A percentile compares a stretch with the other conserved stretches of the same genome.
These are phyloP conservation scores for Paecilomyces sp. DNA, from an alignment of 2,329 filamentous ascomycete species.

Conservation along the genomic window DNA sequence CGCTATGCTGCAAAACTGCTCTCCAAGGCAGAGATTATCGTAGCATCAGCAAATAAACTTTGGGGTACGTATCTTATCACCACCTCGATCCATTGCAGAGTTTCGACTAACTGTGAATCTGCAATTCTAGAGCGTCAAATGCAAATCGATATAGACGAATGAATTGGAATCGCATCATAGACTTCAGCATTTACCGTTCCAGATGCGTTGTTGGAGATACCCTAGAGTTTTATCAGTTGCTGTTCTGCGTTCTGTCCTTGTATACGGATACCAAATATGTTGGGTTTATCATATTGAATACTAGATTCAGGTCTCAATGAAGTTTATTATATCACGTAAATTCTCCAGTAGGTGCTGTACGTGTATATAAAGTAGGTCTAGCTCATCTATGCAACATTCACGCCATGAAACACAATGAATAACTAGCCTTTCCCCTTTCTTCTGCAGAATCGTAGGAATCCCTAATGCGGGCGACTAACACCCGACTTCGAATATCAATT, in stretches of 20 bases:
- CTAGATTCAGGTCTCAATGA: too few relatives aligned
- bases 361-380: too few relatives aligned
- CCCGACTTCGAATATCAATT: background rate
- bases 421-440: too few relatives aligned
- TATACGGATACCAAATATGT: background rate
- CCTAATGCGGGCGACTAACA: background rate
- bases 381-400: too few relatives aligned
- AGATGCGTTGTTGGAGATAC: too few relatives aligned
- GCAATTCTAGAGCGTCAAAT: constrained; percentile 25
- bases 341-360: too few relatives aligned
- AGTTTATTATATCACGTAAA: too few relatives aligned
- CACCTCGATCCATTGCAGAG: background rate
- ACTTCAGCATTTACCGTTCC: background rate
- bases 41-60: constrained; percentile 60
- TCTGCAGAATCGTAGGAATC: too few relatives aligned
- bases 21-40: constrained; percentile 61
- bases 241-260: too few relatives aligned
- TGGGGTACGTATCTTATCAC: constrained; percentile 43
- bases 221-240: too few relatives aligned
- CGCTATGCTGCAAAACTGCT: constrained; percentile 59
- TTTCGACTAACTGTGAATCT: constrained; percentile 3
- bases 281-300: too few relatives aligned
- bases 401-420: too few relatives aligned
- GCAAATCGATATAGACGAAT: constrained; percentile 30
- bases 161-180: background rate